These are phyloP conservation scores for Penicillium janthinellum DNA, from an alignment of 2,329 filamentous ascomycete genomes.

Conservation along the genomic window DNA sequence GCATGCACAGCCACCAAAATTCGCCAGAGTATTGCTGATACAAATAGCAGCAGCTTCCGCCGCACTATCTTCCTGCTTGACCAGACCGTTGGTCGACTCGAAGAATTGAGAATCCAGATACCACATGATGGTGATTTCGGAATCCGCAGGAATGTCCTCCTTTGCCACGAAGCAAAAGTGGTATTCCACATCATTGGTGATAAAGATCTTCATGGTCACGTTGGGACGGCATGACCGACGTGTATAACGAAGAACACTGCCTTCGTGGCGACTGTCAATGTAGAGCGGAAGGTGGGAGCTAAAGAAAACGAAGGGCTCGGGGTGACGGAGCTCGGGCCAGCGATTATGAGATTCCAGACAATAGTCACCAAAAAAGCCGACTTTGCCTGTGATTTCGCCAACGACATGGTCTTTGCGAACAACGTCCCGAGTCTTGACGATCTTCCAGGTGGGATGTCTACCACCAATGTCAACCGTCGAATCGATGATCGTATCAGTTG, in stretches of 20 bases:
- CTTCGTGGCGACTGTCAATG: slow-evolving; percentile 87
- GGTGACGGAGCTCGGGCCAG: slow-evolving; percentile 64
- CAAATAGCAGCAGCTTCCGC: slow-evolving; percentile 47
- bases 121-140: slow-evolving; percentile 54
- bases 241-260: slow-evolving; percentile 83
- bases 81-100: slow-evolving; percentile 41
- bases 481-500: slow-evolving; percentile 57
- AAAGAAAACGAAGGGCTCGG: slow-evolving; percentile 77
- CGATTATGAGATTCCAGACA: slow-evolving; percentile 66
- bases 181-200: slow-evolving; percentile 76
- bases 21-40: slow-evolving; percentile 51
- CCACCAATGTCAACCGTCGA: slow-evolving; percentile 53
- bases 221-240: slow-evolving; percentile 91
- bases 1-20: slow-evolving; percentile 54
- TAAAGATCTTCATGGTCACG: slow-evolving; percentile 80
- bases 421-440: slow-evolving; percentile 53
- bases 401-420: slow-evolving; percentile 59
- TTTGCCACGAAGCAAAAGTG: slow-evolving; percentile 93
- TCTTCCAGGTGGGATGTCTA: slow-evolving; percentile 68
- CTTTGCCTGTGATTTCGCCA: slow-evolving; percentile 75
- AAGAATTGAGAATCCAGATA: slow-evolving; percentile 47
- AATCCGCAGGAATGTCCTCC: slow-evolving; percentile 65
- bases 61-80: slow-evolving; percentile 46
- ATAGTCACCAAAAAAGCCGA: slow-evolving; percentile 74
- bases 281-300: slow-evolving; percentile 86